Percentiles rank a stretch among this genome's conserved stretches.
These are phyloP conservation scores for Suhomyces canberraensis DNA, from an alignment of 805 yeast species.

Conservation along the genomic window DNA sequence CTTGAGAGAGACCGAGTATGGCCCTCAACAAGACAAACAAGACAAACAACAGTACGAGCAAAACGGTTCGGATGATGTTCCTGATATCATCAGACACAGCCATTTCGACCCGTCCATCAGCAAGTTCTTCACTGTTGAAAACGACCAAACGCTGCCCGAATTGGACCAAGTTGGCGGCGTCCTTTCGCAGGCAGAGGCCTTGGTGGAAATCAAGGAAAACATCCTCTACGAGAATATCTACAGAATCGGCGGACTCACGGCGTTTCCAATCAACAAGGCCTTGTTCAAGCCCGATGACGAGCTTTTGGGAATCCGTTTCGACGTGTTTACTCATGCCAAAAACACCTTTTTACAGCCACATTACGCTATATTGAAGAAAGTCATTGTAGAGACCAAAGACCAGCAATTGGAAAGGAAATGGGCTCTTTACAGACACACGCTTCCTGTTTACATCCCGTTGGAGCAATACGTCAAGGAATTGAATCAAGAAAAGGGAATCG, in stretches of 20 bases:
- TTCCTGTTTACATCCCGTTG: conserved; percentile 32
- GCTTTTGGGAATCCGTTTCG: conserved; percentile 51
- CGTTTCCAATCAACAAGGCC: conserved; percentile 45
- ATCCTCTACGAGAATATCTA: conserved; percentile 46
- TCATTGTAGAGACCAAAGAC: conserved; percentile 5
- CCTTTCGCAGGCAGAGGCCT: conserved; percentile 1
- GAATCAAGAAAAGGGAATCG: conserved; percentile 9
- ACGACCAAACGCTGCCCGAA: background rate
- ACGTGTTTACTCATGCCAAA: conserved; percentile 28
- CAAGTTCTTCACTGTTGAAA: conserved; percentile 14
- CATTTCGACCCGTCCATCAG: conserved; percentile 31
- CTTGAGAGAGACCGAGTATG: conserved; percentile 10
- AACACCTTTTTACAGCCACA: conserved; percentile 38
- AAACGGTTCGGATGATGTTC: conserved; percentile 9
- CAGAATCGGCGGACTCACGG: conserved; percentile 49
- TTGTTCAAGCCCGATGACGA: conserved; percentile 25
- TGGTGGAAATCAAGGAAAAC: conserved; percentile 21
- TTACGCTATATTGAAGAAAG: conserved; percentile 41
- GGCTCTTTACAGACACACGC: conserved; percentile 34
- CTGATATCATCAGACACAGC: conserved; percentile 22
- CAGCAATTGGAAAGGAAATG: conserved; percentile 15
- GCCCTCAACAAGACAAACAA: too few relatives aligned
- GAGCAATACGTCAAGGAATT: conserved; percentile 14
- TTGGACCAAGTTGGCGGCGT: background rate
- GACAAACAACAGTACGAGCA: background rate